phyloP scores from a whole-genome alignment of 768 basidiomycete species.

The Russula olivacea region DNA sequence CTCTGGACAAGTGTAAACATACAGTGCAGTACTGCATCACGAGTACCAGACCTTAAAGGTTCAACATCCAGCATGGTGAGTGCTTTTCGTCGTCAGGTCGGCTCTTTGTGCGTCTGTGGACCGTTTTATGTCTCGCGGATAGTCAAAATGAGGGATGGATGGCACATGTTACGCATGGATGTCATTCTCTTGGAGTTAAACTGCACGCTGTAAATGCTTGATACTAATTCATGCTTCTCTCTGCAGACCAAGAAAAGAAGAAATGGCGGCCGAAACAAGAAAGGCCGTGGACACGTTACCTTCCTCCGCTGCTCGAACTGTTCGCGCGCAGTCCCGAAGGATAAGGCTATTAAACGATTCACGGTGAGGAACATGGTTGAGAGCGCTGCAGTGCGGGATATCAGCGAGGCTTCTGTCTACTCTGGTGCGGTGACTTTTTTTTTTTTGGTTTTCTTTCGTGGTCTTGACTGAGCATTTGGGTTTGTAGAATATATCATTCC shows the following conservation, averaged over 20 bases:
- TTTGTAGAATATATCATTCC: constrained; percentile 86
- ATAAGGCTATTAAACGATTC: constrained; percentile 99
- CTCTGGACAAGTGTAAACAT: constrained; percentile 6
- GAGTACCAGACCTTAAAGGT: background rate
- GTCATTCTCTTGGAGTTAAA: constrained; percentile 3
- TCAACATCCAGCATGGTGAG: constrained; percentile 35
- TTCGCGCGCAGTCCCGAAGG: constrained; percentile 95
- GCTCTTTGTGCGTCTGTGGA: background rate
- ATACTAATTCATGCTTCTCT: constrained; percentile 25
- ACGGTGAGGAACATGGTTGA: constrained; percentile 99
- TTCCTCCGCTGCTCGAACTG: constrained; percentile 99
- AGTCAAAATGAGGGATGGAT: constrained; percentile 31
- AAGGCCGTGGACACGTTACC: constrained; percentile 92
- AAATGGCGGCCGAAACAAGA: constrained; percentile 99
- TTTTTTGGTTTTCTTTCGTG: background rate
- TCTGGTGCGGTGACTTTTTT: constrained; percentile 49
- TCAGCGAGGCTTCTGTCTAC: constrained; percentile 94
- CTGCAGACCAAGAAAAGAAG: constrained; percentile 96
- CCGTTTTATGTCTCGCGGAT: constrained; percentile 4
- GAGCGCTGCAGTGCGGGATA: constrained; percentile 95
- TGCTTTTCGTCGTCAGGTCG: constrained; percentile 10
- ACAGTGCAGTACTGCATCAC: constrained; percentile 13
- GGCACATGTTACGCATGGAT: constrained; percentile 29
- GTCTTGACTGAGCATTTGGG: background rate
- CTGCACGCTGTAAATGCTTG: background rate